A percentile compares a stretch with the other conserved stretches of the same genome.
These are phyloP conservation scores for Pleodorina starrii DNA, from an alignment of 139 green algal genomes.

Conservation along the genomic window DNA sequence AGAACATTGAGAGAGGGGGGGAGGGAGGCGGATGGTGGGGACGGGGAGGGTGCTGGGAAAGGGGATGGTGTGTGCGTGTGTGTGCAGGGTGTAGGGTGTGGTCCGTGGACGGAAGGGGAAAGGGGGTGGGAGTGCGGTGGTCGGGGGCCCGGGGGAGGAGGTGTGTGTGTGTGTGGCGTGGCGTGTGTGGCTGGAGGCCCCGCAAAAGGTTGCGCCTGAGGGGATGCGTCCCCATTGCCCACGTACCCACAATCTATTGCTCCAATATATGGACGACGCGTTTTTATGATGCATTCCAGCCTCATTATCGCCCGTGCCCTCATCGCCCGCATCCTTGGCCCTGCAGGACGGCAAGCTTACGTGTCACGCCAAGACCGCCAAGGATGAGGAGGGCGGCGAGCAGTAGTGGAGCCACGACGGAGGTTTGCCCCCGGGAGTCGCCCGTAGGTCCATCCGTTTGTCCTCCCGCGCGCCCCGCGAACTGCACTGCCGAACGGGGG, in stretches of 20 bases:
- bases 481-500: not conserved
- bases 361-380: slow-evolving; percentile 33
- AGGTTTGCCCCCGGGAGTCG: not conserved
- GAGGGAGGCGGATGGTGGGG: not conserved
- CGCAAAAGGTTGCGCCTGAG: not conserved
- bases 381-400: not conserved
- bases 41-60: not conserved
- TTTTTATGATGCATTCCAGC: not conserved
- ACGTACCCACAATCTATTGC: not conserved
- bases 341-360: slow-evolving; percentile 42
- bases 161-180: not conserved
- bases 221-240: not conserved
- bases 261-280: too few species aligned
- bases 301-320: too few species aligned
- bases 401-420: not conserved
- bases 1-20: not conserved
- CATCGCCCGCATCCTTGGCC: not conserved
- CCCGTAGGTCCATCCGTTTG: too few species aligned
- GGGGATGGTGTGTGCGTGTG: not conserved
- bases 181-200: not conserved
- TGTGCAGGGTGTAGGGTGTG: not conserved
- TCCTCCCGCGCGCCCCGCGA: too few species aligned
- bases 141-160: not conserved
- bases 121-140: not conserved
- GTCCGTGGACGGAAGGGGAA: not conserved